Evolutionary conservation across 345 rosid genomes (phyloP).

Genomic region (Anacardium occidentale): DNA sequence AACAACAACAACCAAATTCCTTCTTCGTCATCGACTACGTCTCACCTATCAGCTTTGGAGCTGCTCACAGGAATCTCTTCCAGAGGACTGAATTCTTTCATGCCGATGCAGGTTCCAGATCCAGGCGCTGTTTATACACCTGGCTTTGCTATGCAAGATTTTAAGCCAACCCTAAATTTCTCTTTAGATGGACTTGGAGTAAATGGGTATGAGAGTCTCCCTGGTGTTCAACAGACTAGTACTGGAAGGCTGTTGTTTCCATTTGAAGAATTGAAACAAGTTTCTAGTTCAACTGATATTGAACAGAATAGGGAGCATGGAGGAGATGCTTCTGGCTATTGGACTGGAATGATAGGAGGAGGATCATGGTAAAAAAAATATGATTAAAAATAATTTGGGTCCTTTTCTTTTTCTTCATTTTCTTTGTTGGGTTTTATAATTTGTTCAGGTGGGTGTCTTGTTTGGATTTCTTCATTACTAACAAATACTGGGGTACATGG

Average conservation of each 20-base stretch:
- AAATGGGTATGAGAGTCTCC: slow-evolving; percentile 49
- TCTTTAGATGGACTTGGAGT: slow-evolving; percentile 67
- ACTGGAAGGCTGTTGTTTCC: slow-evolving; percentile 79
- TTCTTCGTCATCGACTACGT: slow-evolving; percentile 30
- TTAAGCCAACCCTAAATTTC: slow-evolving; percentile 78
- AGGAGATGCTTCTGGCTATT: slow-evolving; percentile 72
- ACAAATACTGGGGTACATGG: slow-evolving; percentile 35
- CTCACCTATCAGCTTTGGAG: slow-evolving; percentile 66
- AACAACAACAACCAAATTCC: slow-evolving; percentile 32
- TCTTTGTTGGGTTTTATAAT: slow-evolving; percentile 21
- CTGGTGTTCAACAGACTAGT: slow-evolving; percentile 41
- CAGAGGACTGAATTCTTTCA: slow-evolving; percentile 60
- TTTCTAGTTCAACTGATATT: slow-evolving; percentile 41
- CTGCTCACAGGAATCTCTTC: slow-evolving; percentile 62
- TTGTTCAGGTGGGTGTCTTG: slow-evolving; percentile 40
- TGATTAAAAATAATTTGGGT: slow-evolving; percentile 30
- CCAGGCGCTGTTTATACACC: slow-evolving; percentile 45
- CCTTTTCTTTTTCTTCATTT: slow-evolving; percentile 24
- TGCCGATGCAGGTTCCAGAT: slow-evolving; percentile 65
- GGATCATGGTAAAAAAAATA: slow-evolving; percentile 74
- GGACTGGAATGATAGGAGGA: slow-evolving; percentile 96
- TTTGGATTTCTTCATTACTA: slow-evolving; percentile 50
- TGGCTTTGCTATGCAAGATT: slow-evolving; percentile 72
- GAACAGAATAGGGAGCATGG: slow-evolving; percentile 52
- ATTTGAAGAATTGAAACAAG: slow-evolving; percentile 90